These are phyloP conservation scores for Botrytis tulipae DNA, from an alignment of 2,329 filamentous ascomycete genomes.

Conservation along the genomic window DNA sequence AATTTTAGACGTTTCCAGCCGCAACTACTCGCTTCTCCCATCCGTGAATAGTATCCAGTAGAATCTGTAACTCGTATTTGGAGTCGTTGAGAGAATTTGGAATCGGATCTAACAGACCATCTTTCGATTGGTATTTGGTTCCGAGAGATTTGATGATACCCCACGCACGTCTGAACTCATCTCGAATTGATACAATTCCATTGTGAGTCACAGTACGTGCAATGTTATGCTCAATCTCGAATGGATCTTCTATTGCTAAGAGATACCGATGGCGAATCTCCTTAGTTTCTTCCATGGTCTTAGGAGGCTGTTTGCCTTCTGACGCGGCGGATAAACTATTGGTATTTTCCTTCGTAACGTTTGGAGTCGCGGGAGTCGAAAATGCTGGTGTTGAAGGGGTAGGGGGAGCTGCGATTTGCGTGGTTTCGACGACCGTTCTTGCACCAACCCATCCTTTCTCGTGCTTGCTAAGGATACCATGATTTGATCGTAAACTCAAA, in stretches of 20 bases:
- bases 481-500: slow-evolving; percentile 69
- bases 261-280: slow-evolving; percentile 78
- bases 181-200: slow-evolving; percentile 76
- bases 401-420: slow-evolving; percentile 39
- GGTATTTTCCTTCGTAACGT: not conserved
- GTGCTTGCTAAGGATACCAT: slow-evolving; percentile 70
- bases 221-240: slow-evolving; percentile 85
- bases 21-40: not conserved
- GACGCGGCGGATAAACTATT: not conserved
- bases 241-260: slow-evolving; percentile 89
- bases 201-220: slow-evolving; percentile 81
- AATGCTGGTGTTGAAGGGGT: slow-evolving; percentile 27
- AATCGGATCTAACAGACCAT: slow-evolving; percentile 31
- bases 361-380: not conserved
- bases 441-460: slow-evolving; percentile 86
- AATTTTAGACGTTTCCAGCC: not conserved
- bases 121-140: slow-evolving; percentile 34
- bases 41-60: slow-evolving; percentile 35
- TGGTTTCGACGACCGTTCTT: slow-evolving; percentile 62
- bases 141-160: slow-evolving; percentile 61
- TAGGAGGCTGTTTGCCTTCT: slow-evolving; percentile 22
- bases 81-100: slow-evolving; percentile 15
- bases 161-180: slow-evolving; percentile 82
- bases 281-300: slow-evolving; percentile 45
- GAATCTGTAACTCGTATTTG: slow-evolving; percentile 26